Conservation (phyloP, 306 rosid species). For the Comarum palustre region DNA sequence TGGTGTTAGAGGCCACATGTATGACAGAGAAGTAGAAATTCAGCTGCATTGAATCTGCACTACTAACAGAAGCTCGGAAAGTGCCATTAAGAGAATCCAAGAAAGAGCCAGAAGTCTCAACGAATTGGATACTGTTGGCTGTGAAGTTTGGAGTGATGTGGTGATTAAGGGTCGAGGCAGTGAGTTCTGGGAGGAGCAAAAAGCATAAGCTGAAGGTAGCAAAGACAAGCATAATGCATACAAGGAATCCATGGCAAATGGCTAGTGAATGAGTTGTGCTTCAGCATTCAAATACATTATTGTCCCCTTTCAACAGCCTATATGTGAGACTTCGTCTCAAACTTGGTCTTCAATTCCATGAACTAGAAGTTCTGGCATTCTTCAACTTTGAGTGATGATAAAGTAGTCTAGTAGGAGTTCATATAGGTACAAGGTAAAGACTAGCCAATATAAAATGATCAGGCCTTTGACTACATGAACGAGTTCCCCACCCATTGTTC, state of each 20-base stretch:
- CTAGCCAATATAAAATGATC: neutral
- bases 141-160: conserved; percentile 23
- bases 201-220: neutral
- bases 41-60: neutral
- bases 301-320: neutral
- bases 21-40: conserved; percentile 9
- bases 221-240: neutral
- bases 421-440: neutral
- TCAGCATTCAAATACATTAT: neutral
- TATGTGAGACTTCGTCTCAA: neutral
- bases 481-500: neutral
- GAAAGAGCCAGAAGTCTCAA: conserved; percentile 13
- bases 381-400: neutral
- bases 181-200: neutral
- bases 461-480: neutral
- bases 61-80: conserved; percentile 7
- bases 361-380: neutral
- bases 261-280: neutral
- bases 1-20: conserved; percentile 11
- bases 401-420: neutral
- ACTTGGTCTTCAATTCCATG: neutral
- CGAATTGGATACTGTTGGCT: neutral
- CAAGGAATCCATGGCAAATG: neutral
- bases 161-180: neutral
- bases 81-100: neutral